Percentiles rank a stretch among this genome's conserved stretches.
These are phyloP conservation scores for Telfairia occidentalis DNA, from an alignment of 331 rosid genomes.

Conservation along the genomic window DNA sequence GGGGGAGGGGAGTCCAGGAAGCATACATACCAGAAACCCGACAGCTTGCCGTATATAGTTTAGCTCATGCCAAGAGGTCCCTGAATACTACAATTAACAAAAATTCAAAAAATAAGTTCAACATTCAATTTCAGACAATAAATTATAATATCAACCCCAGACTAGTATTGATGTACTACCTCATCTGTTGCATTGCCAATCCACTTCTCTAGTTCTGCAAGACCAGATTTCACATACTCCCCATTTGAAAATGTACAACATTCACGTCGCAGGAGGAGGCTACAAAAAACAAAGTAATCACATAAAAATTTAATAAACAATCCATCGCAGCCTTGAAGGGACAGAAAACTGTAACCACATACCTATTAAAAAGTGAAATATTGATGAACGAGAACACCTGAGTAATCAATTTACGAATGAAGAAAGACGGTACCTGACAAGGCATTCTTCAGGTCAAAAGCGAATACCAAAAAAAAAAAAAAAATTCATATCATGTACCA, in stretches of 20 bases:
- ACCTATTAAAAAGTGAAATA: constrained; percentile 94
- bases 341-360: constrained; percentile 13
- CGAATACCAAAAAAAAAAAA: neutral
- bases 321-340: constrained; percentile 3
- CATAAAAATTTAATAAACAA: constrained; percentile 6
- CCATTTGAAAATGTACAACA: constrained; percentile 98
- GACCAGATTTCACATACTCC: constrained; percentile 91
- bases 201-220: constrained; percentile 95
- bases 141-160: neutral
- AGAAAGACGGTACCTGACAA: constrained; percentile 89
- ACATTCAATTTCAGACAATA: neutral
- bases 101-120: constrained; percentile 15
- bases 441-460: constrained; percentile 20
- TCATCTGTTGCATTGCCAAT: constrained; percentile 64
- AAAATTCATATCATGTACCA: neutral
- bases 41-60: constrained; percentile 94
- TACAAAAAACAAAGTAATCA: constrained; percentile 20
- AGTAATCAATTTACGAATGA: constrained; percentile 81
- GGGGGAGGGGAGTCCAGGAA: neutral
- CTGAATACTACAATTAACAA: constrained; percentile 64
- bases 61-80: constrained; percentile 96
- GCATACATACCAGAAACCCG: constrained; percentile 77
- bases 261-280: constrained; percentile 89
- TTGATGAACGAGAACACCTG: constrained; percentile 95
- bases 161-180: constrained; percentile 26